These are phyloP conservation scores for Saururus chinensis DNA, from an alignment of 164 flowering plant genomes.

Conservation along the genomic window DNA sequence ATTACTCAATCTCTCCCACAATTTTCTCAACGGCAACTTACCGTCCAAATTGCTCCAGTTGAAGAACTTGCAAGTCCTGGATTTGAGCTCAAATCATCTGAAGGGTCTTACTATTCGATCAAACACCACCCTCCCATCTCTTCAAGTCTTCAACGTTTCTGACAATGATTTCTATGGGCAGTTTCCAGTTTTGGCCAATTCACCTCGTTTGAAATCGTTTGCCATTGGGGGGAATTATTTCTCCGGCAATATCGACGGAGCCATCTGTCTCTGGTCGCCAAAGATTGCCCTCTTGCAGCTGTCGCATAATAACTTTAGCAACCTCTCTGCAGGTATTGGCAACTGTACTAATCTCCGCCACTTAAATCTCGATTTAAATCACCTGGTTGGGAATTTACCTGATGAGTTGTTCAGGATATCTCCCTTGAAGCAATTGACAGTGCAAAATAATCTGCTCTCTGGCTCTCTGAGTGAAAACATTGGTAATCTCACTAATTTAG, in stretches of 20 bases:
- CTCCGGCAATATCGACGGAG: slow-evolving; percentile 27
- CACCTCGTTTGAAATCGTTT: slow-evolving; percentile 32
- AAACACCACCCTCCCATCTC: slow-evolving; percentile 24
- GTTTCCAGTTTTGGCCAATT: slow-evolving; percentile 22
- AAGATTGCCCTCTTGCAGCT: slow-evolving; percentile 42
- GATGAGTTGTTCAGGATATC: slow-evolving; percentile 37
- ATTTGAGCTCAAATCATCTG: slow-evolving; percentile 55
- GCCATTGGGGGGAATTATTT: slow-evolving; percentile 53
- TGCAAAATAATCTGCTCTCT: slow-evolving; percentile 44
- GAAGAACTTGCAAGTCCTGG: slow-evolving; percentile 49
- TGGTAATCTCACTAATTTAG: slow-evolving; percentile 57
- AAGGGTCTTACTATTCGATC: slow-evolving; percentile 32
- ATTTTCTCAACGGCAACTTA: too few relatives aligned
- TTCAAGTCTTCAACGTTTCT: slow-evolving; percentile 45
- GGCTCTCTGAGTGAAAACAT: slow-evolving; percentile 45
- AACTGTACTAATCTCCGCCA: slow-evolving; percentile 48
- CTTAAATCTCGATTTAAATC: slow-evolving; percentile 39
- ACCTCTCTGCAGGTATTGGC: slow-evolving; percentile 25
- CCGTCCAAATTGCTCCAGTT: too few relatives aligned
- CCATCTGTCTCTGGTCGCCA: slow-evolving; percentile 32
- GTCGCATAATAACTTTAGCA: slow-evolving; percentile 49
- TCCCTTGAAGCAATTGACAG: slow-evolving; percentile 40
- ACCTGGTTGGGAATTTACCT: slow-evolving; percentile 46
- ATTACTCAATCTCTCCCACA: too few relatives aligned
- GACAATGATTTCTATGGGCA: slow-evolving; percentile 46